Percentiles rank a stretch among this genome's conserved stretches.
These are phyloP conservation scores for Hippophae gyantsensis DNA, from an alignment of 306 rosid species.

Conservation along the genomic window DNA sequence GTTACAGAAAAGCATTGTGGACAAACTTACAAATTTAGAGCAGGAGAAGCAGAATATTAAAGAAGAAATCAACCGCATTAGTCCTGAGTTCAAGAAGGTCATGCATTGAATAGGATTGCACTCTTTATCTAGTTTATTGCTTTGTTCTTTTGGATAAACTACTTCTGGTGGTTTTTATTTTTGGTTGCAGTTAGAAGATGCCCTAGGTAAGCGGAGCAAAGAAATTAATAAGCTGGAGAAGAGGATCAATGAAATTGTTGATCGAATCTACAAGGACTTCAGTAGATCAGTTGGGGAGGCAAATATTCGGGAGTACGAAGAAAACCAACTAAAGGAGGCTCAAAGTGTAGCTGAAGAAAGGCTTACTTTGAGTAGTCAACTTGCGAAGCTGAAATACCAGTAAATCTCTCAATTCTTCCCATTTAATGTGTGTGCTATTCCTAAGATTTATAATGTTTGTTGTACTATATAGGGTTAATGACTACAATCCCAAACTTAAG, in stretches of 20 bases:
- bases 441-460: neutral
- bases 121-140: conserved; percentile 9
- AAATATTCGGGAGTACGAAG: conserved; percentile 97
- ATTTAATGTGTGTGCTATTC: neutral
- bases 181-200: conserved; percentile 46
- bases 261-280: conserved; percentile 69
- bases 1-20: conserved; percentile 74
- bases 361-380: conserved; percentile 81
- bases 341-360: conserved; percentile 90
- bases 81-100: conserved; percentile 78
- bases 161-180: conserved; percentile 3
- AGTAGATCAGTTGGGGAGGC: conserved; percentile 92
- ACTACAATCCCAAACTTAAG: neutral
- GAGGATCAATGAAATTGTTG: conserved; percentile 85
- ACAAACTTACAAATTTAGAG: conserved; percentile 65
- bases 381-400: conserved; percentile 90
- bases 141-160: conserved; percentile 14
- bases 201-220: conserved; percentile 53
- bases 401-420: conserved; percentile 27
- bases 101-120: conserved; percentile 13
- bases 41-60: conserved; percentile 57
- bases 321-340: conserved; percentile 76
- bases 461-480: neutral
- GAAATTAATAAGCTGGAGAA: conserved; percentile 68
- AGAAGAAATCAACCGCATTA: conserved; percentile 66